Percentiles rank a stretch among this genome's conserved stretches.
These are phyloP conservation scores for Cystobasidium pallidum DNA, from an alignment of 1,284 basidiomycete species.

Conservation along the genomic window DNA sequence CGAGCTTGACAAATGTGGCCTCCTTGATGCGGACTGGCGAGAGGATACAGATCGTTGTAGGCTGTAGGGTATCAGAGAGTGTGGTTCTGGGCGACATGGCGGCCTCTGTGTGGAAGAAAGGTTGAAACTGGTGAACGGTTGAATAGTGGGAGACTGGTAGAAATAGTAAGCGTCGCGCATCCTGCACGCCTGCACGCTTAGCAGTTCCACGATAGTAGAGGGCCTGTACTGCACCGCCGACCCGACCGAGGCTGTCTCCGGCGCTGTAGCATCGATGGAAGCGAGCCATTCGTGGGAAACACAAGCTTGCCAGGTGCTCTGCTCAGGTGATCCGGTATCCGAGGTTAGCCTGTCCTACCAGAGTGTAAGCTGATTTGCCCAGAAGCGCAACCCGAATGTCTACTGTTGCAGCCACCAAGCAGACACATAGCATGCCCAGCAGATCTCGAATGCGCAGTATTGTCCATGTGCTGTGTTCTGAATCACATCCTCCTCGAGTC, in stretches of 20 bases:
- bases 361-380: too few species aligned
- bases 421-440: too few species aligned
- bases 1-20: conserved; percentile 22
- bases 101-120: background rate
- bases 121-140: too few species aligned
- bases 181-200: too few species aligned
- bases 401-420: too few species aligned
- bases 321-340: background rate
- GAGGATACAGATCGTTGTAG: conserved; percentile 23
- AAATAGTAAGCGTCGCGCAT: too few species aligned
- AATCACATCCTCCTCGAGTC: too few species aligned
- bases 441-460: too few species aligned
- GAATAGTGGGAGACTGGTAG: too few species aligned
- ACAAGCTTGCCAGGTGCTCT: background rate
- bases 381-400: too few species aligned
- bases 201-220: background rate
- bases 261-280: background rate
- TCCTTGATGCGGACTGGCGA: conserved; percentile 12
- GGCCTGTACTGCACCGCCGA: background rate
- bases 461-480: too few species aligned
- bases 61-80: conserved; percentile 12
- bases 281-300: background rate
- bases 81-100: background rate
- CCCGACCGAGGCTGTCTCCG: background rate
- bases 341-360: background rate